Conservation (phyloP, 2,329 filamentous ascomycete species). For the Verticillium albo-atrum region DNA sequence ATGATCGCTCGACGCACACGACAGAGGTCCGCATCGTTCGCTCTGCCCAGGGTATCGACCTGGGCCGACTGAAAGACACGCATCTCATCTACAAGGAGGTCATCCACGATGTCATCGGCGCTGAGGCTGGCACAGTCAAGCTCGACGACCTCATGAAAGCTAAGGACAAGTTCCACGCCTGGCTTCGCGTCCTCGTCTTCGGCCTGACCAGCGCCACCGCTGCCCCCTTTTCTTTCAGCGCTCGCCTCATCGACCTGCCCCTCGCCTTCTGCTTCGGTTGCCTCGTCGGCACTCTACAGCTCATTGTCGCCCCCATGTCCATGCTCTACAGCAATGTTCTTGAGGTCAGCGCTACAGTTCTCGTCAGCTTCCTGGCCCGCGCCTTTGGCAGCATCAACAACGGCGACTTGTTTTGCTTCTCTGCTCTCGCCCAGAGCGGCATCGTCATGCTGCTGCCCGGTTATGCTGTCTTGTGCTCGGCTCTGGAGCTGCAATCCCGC, state of each 20-base stretch:
- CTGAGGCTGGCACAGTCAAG: conserved; percentile 51
- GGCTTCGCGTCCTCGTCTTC: conserved; percentile 58
- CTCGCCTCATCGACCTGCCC: conserved; percentile 67
- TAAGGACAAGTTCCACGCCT: conserved; percentile 48
- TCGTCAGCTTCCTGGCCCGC: conserved; percentile 59
- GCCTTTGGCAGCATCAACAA: conserved; percentile 56
- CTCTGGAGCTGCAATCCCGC: conserved; percentile 63
- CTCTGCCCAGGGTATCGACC: conserved; percentile 51
- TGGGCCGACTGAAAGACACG: conserved; percentile 57
- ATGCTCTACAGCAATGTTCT: conserved; percentile 65
- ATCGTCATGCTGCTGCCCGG: conserved; percentile 64
- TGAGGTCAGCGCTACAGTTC: conserved; percentile 56
- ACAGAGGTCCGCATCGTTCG: conserved; percentile 64
- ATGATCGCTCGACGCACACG: conserved; percentile 61
- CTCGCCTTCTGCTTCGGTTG: conserved; percentile 67
- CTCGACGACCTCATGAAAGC: conserved; percentile 51
- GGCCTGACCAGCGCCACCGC: conserved; percentile 69
- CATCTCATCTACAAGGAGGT: conserved; percentile 63
- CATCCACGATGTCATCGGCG: conserved; percentile 54
- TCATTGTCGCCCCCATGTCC: conserved; percentile 64
- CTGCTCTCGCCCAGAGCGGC: conserved; percentile 58
- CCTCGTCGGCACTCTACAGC: conserved; percentile 64
- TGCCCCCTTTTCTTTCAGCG: conserved; percentile 71
- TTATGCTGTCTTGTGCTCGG: conserved; percentile 46
- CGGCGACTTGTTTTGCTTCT: conserved; percentile 57